Evolutionary conservation across 176 grass and related monocot genomes (phyloP), one percentile per base, ranked within the genome.

Genomic region (Carex parvula): DNA sequence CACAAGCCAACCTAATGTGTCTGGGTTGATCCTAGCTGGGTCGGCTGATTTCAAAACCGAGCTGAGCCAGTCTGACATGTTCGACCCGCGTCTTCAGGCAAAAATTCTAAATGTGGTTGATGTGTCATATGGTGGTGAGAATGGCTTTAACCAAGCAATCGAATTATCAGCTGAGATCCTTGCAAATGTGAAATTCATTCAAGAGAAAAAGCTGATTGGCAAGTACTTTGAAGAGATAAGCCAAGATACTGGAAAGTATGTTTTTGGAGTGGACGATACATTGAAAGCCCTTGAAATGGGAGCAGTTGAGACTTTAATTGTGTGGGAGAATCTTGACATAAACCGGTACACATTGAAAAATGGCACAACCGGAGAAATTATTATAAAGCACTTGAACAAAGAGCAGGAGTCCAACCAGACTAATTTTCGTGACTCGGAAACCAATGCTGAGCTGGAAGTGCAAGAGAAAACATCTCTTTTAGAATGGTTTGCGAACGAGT

Each of bases 191-290:
- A 88, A 88, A 60, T 88, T 84, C 50, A 88, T 88, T 79, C 87
- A 88, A 44, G 87, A 88, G 66, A 88, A 88, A 44, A 88, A 84
- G 52, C 77, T 88, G 71, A 88, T 88, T 58, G 81, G 87, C 32
- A 88, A 88, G 68, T 88, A 88, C 64, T 88, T 88, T 69, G 82
- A 88, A 72, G 87, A 88, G 76, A 88, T 88, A 77, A 88, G 87
- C 66, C 87, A 88, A 64, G 87, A 88, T 77, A 88, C 87, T 57
- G 87, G 87, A 17, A 88, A 88, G 52, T 88, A 88, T 60, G 87
- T 88, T 54, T 88, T 88, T 33, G 87, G 87, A 52, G 87, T 88
- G 41, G 87, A 88, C 2, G 87, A 88, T 48, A 88, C 87, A 17
- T 70, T 88, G 32, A 88, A 88, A 84, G 81, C 81, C 53, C 71